Evolutionary conservation across 2,329 filamentous ascomycete species (phyloP).

Genomic region (Aspergillus oerlinghausenensis): DNA sequence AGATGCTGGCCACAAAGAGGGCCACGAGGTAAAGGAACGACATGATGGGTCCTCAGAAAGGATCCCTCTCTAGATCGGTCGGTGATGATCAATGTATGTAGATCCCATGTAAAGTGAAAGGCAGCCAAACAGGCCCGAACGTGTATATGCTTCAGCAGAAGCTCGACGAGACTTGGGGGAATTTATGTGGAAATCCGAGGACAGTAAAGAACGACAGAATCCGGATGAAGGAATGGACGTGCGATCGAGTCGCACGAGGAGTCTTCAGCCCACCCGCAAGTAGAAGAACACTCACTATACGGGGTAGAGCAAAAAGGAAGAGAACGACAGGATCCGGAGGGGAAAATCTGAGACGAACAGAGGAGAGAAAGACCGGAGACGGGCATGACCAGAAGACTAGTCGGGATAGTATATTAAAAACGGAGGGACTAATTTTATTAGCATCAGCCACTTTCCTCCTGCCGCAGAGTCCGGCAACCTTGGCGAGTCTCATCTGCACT

Average conservation of each 20-base stretch:
- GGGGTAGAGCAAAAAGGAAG: conserved; percentile 1
- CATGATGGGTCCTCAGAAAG: conserved; percentile 15
- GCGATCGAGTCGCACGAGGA: conserved; percentile 24
- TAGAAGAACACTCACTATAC: conserved; percentile 3
- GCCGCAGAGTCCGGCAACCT: neutral
- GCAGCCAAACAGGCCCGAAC: conserved; percentile 2
- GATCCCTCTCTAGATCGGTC: conserved; percentile 3
- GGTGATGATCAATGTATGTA: neutral
- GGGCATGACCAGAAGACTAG: neutral
- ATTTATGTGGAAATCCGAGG: conserved; percentile 1
- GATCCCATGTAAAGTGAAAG: neutral
- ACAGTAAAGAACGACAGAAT: conserved; percentile 8
- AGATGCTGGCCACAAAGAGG: conserved; percentile 25
- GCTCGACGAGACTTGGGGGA: neutral
- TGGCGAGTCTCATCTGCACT: neutral
- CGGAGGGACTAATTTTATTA: neutral
- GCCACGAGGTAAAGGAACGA: conserved; percentile 21
- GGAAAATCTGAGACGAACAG: conserved; percentile 2
- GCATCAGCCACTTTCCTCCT: neutral
- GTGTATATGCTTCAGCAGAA: neutral
- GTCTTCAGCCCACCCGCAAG: conserved; percentile 16
- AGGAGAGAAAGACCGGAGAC: neutral
- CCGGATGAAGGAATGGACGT: conserved; percentile 24
- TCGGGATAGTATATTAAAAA: neutral
- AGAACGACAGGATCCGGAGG: conserved; percentile 1